phyloP scores from a whole-genome alignment of 495 filamentous ascomycete species.

The Lasiosphaeria hispida region DNA sequence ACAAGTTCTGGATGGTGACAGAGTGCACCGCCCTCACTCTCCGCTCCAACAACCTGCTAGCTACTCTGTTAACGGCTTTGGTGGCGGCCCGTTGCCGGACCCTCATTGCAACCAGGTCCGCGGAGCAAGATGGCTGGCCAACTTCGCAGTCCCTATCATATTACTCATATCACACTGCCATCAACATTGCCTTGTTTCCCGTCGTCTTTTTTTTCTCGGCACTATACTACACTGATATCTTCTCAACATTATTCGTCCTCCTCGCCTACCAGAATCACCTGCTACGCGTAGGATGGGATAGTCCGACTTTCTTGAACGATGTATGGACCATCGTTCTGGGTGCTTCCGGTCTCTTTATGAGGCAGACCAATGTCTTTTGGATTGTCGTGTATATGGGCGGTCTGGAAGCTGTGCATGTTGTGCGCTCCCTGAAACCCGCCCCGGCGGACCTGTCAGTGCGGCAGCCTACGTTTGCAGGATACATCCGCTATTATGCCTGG shows the following conservation, averaged over 20 bases:
- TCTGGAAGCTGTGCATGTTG: constrained; percentile 56
- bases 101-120: constrained; percentile 26
- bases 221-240: constrained; percentile 90
- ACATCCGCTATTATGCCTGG: constrained; percentile 30
- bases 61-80: constrained; percentile 38
- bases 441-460: constrained; percentile 17
- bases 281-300: constrained; percentile 27
- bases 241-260: constrained; percentile 65
- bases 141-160: constrained; percentile 12
- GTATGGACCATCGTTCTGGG: constrained; percentile 54
- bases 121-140: constrained; percentile 6
- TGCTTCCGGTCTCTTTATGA: constrained; percentile 63
- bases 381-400: constrained; percentile 82
- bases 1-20: constrained; percentile 26
- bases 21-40: constrained; percentile 49
- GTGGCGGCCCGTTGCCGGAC: constrained; percentile 33
- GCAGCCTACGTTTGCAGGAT: constrained; percentile 21
- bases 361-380: constrained; percentile 98
- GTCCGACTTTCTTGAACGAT: constrained; percentile 30
- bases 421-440: constrained; percentile 39
- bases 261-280: constrained; percentile 64
- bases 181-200: constrained; percentile 86
- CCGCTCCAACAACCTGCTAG: constrained; percentile 51
- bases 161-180: constrained; percentile 56
- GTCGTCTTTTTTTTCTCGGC: constrained; percentile 92